Conservation (phyloP, 2,329 filamentous ascomycete genomes). For the Calonectria pseudoreteaudii region DNA sequence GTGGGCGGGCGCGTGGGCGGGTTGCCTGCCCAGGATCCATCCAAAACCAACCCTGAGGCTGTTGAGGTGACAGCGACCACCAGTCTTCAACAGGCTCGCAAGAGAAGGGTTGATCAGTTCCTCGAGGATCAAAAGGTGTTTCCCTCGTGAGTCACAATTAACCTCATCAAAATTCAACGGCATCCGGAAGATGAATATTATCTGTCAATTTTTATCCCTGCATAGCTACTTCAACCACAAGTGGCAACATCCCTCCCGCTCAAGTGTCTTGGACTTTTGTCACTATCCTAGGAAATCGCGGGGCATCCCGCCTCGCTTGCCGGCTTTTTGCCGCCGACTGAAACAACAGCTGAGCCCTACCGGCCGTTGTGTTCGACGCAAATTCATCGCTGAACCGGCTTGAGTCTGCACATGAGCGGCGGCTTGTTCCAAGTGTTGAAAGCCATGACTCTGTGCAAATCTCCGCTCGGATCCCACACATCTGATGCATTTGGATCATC, state of each 20-base stretch:
- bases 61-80: conserved; percentile 24
- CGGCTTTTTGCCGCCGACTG: neutral
- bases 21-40: conserved; percentile 26
- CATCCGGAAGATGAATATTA: neutral
- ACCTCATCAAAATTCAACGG: neutral
- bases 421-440: conserved; percentile 46
- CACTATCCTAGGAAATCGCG: neutral
- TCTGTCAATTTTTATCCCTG: neutral
- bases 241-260: neutral
- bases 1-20: conserved; percentile 65
- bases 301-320: neutral
- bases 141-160: conserved; percentile 28
- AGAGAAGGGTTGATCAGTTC: conserved; percentile 43
- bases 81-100: conserved; percentile 30
- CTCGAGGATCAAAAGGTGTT: conserved; percentile 41
- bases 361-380: neutral
- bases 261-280: neutral
- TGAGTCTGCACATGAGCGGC: conserved; percentile 38
- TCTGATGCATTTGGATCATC: conserved; percentile 36
- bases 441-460: conserved; percentile 35
- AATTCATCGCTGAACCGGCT: conserved; percentile 11
- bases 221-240: neutral
- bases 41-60: conserved; percentile 5
- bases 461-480: conserved; percentile 42
- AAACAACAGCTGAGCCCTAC: neutral